Conservation (phyloP, 805 yeast genomes). For the Candida easanensis region DNA sequence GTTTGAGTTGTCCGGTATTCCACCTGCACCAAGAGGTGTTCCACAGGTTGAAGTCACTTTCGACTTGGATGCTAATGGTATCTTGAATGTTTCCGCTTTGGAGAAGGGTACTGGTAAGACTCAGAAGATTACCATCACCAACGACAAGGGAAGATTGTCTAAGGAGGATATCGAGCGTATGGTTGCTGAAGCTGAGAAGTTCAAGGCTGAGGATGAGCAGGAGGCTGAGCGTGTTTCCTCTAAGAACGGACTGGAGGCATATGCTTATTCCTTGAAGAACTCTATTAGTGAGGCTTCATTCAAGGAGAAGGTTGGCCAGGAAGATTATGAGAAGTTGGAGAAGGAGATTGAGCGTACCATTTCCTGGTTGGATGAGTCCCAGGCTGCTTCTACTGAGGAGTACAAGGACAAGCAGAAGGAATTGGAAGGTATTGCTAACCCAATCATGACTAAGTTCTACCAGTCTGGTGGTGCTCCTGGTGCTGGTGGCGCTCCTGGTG, state of each 20-base stretch:
- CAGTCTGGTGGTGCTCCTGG: background rate
- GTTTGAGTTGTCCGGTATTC: background rate
- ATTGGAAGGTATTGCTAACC: background rate
- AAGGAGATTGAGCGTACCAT: background rate
- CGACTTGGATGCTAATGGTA: conserved; percentile 1
- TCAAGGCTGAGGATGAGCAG: conserved; percentile 1
- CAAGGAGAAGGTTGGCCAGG: background rate
- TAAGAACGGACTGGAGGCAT: background rate
- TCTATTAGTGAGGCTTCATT: background rate
- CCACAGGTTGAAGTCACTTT: conserved; percentile 1
- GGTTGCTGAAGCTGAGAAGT: conserved; percentile 1
- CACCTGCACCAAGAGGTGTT: conserved; percentile 1
- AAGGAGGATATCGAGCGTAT: background rate
- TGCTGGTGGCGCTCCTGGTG: conserved; percentile 34
- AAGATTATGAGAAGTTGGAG: background rate
- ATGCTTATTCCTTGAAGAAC: background rate
- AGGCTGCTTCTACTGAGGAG: conserved; percentile 1
- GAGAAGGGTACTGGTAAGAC: conserved; percentile 1
- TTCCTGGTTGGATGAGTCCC: background rate
- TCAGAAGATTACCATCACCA: background rate
- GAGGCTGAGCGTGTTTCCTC: conserved; percentile 1
- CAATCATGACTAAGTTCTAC: conserved; percentile 1
- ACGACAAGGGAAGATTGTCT: conserved; percentile 1
- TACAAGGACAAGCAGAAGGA: conserved; percentile 1
- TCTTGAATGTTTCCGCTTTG: conserved; percentile 1